Evolutionary conservation across 2,329 filamentous ascomycete species (phyloP).

Genomic region (Alternaria triticina): DNA sequence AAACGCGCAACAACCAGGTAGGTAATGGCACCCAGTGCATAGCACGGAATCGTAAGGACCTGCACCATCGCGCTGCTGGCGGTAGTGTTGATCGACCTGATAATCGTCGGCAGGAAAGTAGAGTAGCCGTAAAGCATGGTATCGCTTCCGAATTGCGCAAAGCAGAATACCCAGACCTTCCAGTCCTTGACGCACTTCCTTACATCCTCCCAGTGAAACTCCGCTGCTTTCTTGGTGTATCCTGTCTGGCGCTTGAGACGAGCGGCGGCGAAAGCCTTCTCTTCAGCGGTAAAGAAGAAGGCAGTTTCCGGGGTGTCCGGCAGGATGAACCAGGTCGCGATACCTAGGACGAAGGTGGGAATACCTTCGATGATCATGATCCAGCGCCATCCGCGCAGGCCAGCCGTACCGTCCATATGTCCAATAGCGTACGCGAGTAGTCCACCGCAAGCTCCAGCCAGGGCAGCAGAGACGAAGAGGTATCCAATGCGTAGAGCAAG

Average conservation of each 20-base stretch:
- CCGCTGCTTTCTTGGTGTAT: constrained; percentile 56
- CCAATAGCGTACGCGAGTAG: constrained; percentile 76
- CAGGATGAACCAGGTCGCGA: constrained; percentile 64
- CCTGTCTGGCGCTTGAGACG: constrained; percentile 59
- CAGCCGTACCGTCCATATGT: constrained; percentile 71
- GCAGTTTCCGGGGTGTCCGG: constrained; percentile 72
- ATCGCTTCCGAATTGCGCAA: constrained; percentile 74
- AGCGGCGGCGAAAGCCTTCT: constrained; percentile 64
- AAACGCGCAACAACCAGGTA: constrained; percentile 71
- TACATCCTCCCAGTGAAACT: constrained; percentile 69
- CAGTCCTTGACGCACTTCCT: constrained; percentile 72
- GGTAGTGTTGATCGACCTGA: constrained; percentile 67
- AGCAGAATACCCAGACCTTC: constrained; percentile 75
- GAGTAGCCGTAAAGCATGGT: constrained; percentile 81
- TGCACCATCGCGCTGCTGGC: constrained; percentile 72
- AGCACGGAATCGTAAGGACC: constrained; percentile 79
- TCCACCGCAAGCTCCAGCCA: constrained; percentile 75
- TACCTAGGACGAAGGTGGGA: constrained; percentile 60
- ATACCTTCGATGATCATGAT: constrained; percentile 70
- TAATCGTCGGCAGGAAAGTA: constrained; percentile 81
- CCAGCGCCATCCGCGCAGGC: constrained; percentile 73
- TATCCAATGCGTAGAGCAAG: constrained; percentile 75
- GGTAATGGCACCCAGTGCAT: constrained; percentile 71
- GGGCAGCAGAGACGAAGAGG: constrained; percentile 72
- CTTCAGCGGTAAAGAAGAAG: constrained; percentile 64